Percentiles rank a stretch among this genome's conserved stretches.
Conservation (phyloP, 768 basidiomycete species). For the Cystobasidiopsis lactophilus region DNA sequence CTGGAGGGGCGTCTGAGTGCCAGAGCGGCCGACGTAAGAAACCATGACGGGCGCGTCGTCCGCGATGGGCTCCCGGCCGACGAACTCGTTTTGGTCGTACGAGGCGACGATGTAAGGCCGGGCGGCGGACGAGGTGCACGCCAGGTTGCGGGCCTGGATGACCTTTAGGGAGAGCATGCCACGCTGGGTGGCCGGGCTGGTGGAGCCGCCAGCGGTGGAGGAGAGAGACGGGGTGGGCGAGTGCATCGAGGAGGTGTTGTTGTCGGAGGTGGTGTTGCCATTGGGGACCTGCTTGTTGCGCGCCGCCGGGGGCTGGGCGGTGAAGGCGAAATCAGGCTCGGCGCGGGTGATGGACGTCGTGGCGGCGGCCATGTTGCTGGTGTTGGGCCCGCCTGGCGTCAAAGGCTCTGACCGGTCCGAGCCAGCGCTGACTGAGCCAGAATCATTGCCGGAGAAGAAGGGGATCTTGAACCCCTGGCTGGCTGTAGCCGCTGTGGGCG, state of each 20-base stretch:
- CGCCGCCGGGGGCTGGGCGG: background rate
- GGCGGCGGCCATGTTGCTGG: background rate
- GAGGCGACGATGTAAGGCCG: slow-evolving; percentile 87
- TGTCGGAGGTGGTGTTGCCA: too few relatives aligned
- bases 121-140: slow-evolving; percentile 39
- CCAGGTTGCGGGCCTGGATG: slow-evolving; percentile 67
- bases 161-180: slow-evolving; percentile 84
- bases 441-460: background rate
- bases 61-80: slow-evolving; percentile 60
- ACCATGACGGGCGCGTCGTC: slow-evolving; percentile 33
- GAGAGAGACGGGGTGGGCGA: background rate
- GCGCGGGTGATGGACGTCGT: background rate
- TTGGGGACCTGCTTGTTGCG: too few relatives aligned
- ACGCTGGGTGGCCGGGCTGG: background rate
- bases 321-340: background rate
- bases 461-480: background rate
- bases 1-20: background rate
- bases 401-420: background rate
- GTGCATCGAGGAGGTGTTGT: background rate
- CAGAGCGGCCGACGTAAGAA: background rate
- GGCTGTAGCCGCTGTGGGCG: background rate
- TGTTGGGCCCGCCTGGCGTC: background rate
- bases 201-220: background rate
- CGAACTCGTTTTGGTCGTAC: slow-evolving; percentile 98
- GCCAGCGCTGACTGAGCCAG: background rate